Evolutionary conservation across 179 eudicot species (phyloP).

Genomic region (Camellia oleifera): DNA sequence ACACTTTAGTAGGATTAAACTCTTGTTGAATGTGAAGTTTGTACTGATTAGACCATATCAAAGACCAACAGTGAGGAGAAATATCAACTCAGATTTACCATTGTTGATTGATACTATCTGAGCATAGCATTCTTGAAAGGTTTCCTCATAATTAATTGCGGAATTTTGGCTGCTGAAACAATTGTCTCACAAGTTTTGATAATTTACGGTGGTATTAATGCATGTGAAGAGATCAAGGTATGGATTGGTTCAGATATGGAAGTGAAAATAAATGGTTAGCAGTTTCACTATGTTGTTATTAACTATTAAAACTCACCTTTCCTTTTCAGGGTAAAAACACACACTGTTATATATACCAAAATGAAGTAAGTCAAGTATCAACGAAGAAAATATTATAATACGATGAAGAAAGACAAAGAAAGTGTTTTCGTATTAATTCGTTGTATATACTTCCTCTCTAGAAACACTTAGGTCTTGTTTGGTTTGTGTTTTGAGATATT

Average conservation of each 20-base stretch:
- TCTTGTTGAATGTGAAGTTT: neutral
- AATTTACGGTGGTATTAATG: neutral
- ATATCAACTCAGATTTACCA: neutral
- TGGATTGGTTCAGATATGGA: neutral
- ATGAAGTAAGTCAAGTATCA: neutral
- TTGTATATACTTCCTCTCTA: neutral
- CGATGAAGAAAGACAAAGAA: neutral
- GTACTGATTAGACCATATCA: neutral
- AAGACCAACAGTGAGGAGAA: neutral
- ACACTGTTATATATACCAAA: neutral
- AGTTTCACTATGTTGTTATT: neutral
- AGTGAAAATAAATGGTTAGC: neutral
- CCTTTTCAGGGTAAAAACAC: neutral
- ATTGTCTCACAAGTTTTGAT: neutral
- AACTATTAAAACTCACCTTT: too few species aligned
- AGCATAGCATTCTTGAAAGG: neutral
- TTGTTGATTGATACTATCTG: neutral
- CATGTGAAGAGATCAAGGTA: neutral
- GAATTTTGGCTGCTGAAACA: neutral
- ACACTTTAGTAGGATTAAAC: neutral
- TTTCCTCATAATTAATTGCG: neutral
- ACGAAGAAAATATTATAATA: too few species aligned
- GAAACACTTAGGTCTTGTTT: neutral
- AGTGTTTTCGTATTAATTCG: too few species aligned
- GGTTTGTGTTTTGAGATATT: too few species aligned